phyloP scores from a whole-genome alignment of 225 moss, liverwort and hornwort species.

The Pseudisothecium myosuroides region DNA sequence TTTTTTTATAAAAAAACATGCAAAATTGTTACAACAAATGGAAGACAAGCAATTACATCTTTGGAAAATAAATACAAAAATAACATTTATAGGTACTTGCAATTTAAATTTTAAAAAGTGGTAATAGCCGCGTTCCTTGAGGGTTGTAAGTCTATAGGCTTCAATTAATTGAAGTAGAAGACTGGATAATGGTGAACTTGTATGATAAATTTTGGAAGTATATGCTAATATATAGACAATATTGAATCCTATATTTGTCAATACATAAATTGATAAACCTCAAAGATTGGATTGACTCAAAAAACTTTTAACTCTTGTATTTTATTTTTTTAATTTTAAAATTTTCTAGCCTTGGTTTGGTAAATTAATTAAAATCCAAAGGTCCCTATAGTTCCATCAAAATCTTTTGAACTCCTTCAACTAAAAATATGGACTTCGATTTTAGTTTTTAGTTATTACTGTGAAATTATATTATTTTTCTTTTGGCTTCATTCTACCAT shows the following conservation, averaged over 20 bases:
- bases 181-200: not conserved
- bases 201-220: not conserved
- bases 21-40: too few relatives aligned
- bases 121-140: too few relatives aligned
- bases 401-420: not conserved
- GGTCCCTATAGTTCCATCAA: not conserved
- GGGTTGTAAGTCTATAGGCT: not conserved
- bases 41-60: too few relatives aligned
- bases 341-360: not conserved
- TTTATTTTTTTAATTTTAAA: not conserved
- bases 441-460: not conserved
- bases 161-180: not conserved
- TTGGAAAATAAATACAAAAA: too few relatives aligned
- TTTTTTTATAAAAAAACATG: too few relatives aligned
- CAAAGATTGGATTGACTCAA: not conserved
- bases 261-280: too few relatives aligned
- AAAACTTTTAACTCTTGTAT: not conserved
- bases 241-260: not conserved
- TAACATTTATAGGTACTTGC: too few relatives aligned
- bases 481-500: too few relatives aligned
- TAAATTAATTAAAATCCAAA: not conserved
- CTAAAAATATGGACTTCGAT: not conserved
- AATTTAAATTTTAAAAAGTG: too few relatives aligned
- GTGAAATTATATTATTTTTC: not conserved
- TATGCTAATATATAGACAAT: not conserved